Evolutionary conservation across 2,329 filamentous ascomycete genomes (phyloP).

Genomic region (Aspergillus sclerotialis): DNA sequence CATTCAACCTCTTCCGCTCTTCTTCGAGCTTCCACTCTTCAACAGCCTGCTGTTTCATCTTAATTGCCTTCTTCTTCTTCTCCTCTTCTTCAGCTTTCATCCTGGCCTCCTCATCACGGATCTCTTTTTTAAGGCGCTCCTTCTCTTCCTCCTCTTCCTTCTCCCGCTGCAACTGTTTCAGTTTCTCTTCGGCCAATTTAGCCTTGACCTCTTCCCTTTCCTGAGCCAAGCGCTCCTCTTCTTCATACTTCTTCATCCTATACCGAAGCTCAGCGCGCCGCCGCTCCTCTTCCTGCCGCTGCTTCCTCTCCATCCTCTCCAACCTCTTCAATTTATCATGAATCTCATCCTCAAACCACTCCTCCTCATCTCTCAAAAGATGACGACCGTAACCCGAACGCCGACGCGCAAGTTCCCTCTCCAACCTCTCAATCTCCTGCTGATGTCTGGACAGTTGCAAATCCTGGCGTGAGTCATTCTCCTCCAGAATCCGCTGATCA

Average conservation of each 20-base stretch:
- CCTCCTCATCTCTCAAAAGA: conserved; percentile 33
- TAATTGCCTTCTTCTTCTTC: conserved; percentile 20
- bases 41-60: conserved; percentile 36
- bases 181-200: conserved; percentile 4
- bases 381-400: conserved; percentile 18
- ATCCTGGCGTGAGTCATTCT: conserved; percentile 26
- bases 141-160: conserved; percentile 17
- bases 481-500: conserved; percentile 27
- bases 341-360: conserved; percentile 36
- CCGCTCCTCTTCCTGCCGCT: conserved; percentile 18
- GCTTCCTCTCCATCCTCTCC: conserved; percentile 26
- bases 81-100: conserved; percentile 32
- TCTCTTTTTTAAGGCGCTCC: conserved; percentile 30
- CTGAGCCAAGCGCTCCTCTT: conserved; percentile 23
- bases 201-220: not conserved
- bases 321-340: conserved; percentile 31
- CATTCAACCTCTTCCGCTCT: conserved; percentile 15
- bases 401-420: conserved; percentile 24
- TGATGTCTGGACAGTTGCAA: conserved; percentile 28
- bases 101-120: conserved; percentile 38
- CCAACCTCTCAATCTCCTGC: conserved; percentile 29
- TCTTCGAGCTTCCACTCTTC: conserved; percentile 30
- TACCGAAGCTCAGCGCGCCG: conserved; percentile 11
- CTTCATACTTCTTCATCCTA: conserved; percentile 16
- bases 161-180: conserved; percentile 17